A percentile compares a stretch with the other conserved stretches of the same genome.
Evolutionary conservation across 75 land plant species (phyloP).

Genomic region (Larix kaempferi): DNA sequence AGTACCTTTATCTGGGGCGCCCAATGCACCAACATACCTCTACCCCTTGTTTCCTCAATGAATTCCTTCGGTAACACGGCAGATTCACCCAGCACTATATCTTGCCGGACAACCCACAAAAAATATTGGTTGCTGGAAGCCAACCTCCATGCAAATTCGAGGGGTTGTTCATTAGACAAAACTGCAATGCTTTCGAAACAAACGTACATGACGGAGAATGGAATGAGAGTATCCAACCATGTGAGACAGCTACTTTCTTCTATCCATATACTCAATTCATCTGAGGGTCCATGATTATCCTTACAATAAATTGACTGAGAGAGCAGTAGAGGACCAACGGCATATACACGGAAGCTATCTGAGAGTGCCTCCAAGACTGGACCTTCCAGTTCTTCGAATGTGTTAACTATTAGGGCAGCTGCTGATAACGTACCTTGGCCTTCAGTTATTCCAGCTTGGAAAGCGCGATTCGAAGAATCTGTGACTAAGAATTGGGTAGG

Average conservation of each 20-base stretch:
- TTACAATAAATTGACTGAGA: background rate
- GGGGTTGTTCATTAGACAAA: constrained; percentile 15
- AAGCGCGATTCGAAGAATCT: no score
- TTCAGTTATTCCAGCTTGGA: background rate
- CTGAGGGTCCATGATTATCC: constrained; percentile 1
- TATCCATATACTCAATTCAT: background rate
- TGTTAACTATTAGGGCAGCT: constrained; percentile 10
- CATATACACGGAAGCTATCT: background rate
- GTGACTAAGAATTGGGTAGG: no score
- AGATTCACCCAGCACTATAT: background rate
- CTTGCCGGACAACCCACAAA: constrained; percentile 35
- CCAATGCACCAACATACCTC: constrained; percentile 52
- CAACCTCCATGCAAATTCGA: constrained; percentile 29
- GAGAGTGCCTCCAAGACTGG: constrained; percentile 11
- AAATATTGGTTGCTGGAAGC: constrained; percentile 10
- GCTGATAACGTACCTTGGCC: background rate
- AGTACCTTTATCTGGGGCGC: constrained; percentile 70
- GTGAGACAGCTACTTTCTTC: constrained; percentile 12
- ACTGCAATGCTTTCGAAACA: constrained; percentile 27
- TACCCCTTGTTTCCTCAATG: constrained; percentile 20
- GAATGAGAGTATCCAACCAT: constrained; percentile 36
- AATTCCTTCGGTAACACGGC: constrained; percentile 8
- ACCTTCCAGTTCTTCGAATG: constrained; percentile 16
- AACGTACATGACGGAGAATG: constrained; percentile 33
- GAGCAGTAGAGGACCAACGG: constrained; percentile 12